phyloP scores from a whole-genome alignment of 495 filamentous ascomycete species.

The Tuber melanosporum region DNA sequence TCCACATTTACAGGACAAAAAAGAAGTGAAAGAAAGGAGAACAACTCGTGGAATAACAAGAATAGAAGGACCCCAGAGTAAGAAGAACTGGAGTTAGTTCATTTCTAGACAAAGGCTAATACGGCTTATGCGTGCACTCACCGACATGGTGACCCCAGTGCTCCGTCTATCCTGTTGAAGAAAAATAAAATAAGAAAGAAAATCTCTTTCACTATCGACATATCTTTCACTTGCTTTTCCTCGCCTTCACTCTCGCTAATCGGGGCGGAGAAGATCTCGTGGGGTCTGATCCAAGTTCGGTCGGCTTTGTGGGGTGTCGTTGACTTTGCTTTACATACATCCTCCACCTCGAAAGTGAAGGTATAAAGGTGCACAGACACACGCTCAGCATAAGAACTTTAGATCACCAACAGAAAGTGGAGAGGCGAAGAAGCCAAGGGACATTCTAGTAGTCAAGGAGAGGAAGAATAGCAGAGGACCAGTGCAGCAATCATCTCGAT shows the following conservation, averaged over 20 bases:
- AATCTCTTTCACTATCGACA: neutral
- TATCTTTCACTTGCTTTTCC: neutral
- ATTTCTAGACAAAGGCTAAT: constrained; percentile 26
- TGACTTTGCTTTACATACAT: neutral
- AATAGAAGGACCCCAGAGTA: neutral
- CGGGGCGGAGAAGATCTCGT: constrained; percentile 20
- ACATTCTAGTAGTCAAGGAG: neutral
- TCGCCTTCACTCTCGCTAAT: neutral
- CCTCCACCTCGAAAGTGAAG: neutral
- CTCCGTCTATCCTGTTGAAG: constrained; percentile 11
- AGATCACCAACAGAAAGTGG: neutral
- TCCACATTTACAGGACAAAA: constrained; percentile 23
- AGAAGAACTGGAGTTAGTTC: constrained; percentile 14
- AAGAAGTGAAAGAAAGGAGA: constrained; percentile 4
- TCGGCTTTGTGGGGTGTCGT: constrained; percentile 31
- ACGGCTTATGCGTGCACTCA: constrained; percentile 23
- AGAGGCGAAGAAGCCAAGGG: neutral
- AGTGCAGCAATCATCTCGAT: neutral
- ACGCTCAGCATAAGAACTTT: neutral
- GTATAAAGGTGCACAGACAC: constrained; percentile 1
- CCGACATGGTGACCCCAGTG: constrained; percentile 33
- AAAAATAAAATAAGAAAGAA: neutral
- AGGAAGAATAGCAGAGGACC: neutral
- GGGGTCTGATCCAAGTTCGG: constrained; percentile 30
- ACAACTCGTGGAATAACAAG: constrained; percentile 8